Evolutionary conservation across 495 filamentous ascomycete species (phyloP).

Genomic region (Acidiella bohemica): DNA sequence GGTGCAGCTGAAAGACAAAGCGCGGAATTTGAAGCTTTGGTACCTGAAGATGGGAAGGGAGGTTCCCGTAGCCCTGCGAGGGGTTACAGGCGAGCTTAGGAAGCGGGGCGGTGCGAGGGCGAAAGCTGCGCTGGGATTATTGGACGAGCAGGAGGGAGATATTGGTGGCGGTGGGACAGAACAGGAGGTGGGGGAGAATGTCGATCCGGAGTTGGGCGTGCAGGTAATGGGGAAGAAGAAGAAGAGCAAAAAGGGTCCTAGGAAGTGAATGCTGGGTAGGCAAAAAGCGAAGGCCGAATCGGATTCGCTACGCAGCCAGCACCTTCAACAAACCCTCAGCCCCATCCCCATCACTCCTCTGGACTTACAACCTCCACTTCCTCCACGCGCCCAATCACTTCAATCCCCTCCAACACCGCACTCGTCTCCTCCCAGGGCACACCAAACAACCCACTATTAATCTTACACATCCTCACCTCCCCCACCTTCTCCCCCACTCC

Average conservation of each 20-base stretch:
- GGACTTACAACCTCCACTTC: slow-evolving; percentile 9
- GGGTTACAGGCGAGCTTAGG: slow-evolving; percentile 86
- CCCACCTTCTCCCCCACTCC: slow-evolving; percentile 9
- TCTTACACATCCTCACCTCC: slow-evolving; percentile 28
- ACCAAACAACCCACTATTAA: slow-evolving; percentile 29
- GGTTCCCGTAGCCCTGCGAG: slow-evolving; percentile 80
- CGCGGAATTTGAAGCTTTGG: slow-evolving; percentile 85
- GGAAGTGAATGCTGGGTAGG: neutral
- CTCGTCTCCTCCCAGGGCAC: slow-evolving; percentile 28
- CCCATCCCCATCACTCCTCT: slow-evolving; percentile 1
- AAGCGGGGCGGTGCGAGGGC: slow-evolving; percentile 44
- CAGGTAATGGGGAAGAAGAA: neutral
- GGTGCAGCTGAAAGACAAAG: slow-evolving; percentile 92
- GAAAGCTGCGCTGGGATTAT: slow-evolving; percentile 34
- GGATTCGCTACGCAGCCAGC: too few species aligned
- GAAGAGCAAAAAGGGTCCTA: neutral
- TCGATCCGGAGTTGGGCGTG: slow-evolving; percentile 1
- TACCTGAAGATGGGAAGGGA: slow-evolving; percentile 89
- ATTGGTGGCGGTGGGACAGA: slow-evolving; percentile 1
- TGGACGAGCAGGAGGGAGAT: slow-evolving; percentile 29
- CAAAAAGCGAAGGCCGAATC: too few species aligned
- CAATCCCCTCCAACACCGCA: slow-evolving; percentile 23
- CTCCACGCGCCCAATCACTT: slow-evolving; percentile 18
- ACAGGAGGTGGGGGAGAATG: slow-evolving; percentile 1
- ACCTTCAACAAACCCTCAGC: too few species aligned